These are phyloP conservation scores for Sporothrix brasiliensis DNA, from an alignment of 2,329 filamentous ascomycete genomes.

Conservation along the genomic window DNA sequence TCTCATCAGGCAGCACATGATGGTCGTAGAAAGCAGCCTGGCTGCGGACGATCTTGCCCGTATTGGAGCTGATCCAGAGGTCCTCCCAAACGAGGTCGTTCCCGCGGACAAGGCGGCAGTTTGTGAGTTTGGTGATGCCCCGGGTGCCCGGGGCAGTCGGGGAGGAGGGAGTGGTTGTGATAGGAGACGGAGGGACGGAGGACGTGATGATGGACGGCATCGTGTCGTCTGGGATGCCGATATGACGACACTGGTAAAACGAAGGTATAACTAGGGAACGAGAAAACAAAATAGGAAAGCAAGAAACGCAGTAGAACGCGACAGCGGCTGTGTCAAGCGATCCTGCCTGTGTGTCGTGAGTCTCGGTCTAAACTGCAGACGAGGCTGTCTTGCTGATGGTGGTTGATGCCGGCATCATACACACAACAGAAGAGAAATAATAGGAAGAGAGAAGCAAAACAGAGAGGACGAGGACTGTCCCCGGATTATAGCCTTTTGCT, in stretches of 20 bases:
- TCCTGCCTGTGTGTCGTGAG: neutral
- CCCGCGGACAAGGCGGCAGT: constrained; percentile 75
- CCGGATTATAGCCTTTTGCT: constrained; percentile 24
- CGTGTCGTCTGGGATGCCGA: constrained; percentile 10
- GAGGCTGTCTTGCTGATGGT: constrained; percentile 23
- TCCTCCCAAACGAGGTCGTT: constrained; percentile 72
- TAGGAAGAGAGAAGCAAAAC: constrained; percentile 5
- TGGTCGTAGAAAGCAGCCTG: constrained; percentile 70
- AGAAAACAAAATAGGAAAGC: neutral
- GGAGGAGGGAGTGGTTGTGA: constrained; percentile 52
- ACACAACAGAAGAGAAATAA: constrained; percentile 26
- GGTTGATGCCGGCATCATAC: constrained; percentile 29
- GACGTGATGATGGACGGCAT: constrained; percentile 42
- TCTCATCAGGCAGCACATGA: constrained; percentile 68
- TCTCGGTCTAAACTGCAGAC: neutral
- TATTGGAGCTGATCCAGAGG: constrained; percentile 82
- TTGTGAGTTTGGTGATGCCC: constrained; percentile 83
- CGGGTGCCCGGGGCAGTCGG: constrained; percentile 46
- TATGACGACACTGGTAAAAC: neutral
- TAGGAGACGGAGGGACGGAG: constrained; percentile 40
- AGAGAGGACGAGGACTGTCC: neutral
- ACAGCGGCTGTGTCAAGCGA: neutral
- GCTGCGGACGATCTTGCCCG: constrained; percentile 78
- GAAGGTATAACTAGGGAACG: neutral
- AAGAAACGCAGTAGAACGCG: neutral